A percentile compares a stretch with the other conserved stretches of the same genome.
phyloP scores from a whole-genome alignment of 106 monocot species.

The Acorus gramineus region DNA sequence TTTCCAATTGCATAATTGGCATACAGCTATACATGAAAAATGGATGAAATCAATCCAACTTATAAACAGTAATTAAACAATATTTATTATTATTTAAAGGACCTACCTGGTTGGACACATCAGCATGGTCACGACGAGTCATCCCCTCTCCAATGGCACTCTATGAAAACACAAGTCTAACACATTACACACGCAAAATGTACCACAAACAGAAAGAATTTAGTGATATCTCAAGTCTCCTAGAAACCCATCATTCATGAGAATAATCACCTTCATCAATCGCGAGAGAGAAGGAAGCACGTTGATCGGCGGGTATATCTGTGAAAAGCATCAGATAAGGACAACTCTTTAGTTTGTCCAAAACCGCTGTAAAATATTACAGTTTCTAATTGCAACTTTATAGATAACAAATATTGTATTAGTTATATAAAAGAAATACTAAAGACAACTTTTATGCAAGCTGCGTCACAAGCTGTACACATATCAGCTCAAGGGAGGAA shows the following conservation, averaged over 20 bases:
- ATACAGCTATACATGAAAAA: conserved; percentile 46
- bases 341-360: neutral
- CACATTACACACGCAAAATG: neutral
- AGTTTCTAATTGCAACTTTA: neutral
- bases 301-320: conserved; percentile 77
- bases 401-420: too few relatives aligned
- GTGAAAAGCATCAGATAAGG: conserved; percentile 7
- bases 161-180: conserved; percentile 14
- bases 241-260: too few relatives aligned
- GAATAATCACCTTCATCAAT: conserved; percentile 60
- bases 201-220: neutral
- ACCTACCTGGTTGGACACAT: conserved; percentile 90
- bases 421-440: too few relatives aligned
- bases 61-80: neutral
- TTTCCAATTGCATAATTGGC: conserved; percentile 99
- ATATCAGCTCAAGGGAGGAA: too few relatives aligned
- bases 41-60: neutral
- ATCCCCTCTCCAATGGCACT: conserved; percentile 99
- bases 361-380: neutral
- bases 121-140: conserved; percentile 96
- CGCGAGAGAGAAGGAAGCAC: conserved; percentile 76
- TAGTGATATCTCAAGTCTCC: neutral
- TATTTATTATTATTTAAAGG: neutral
- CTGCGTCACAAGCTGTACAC: too few relatives aligned
- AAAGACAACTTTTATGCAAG: too few relatives aligned